A percentile compares a stretch with the other conserved stretches of the same genome.
phyloP scores from a whole-genome alignment of 2,329 filamentous ascomycete genomes.

The Stagonosporopsis rhizophila region DNA sequence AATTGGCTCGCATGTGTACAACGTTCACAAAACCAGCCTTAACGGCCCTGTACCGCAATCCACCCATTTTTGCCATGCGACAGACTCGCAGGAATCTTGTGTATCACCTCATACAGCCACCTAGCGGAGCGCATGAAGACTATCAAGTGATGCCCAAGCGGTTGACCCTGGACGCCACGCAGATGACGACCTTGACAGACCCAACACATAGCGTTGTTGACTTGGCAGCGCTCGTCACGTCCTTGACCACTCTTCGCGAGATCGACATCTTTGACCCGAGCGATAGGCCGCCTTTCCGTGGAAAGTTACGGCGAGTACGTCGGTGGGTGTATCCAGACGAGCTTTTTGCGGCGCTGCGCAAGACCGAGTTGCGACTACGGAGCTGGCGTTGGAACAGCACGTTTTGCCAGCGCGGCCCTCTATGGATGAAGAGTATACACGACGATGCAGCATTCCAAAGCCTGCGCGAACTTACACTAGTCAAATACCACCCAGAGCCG shows the following conservation, averaged over 20 bases:
- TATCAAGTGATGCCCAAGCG: conserved; percentile 75
- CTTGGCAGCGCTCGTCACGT: conserved; percentile 65
- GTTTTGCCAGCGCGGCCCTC: conserved; percentile 48
- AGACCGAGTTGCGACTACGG: conserved; percentile 55
- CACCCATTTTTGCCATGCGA: conserved; percentile 65
- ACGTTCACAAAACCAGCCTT: conserved; percentile 75
- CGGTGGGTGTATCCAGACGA: conserved; percentile 73
- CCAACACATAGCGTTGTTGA: conserved; percentile 63
- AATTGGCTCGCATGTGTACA: conserved; percentile 66
- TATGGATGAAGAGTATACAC: conserved; percentile 56
- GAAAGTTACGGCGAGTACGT: conserved; percentile 57
- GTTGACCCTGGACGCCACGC: conserved; percentile 72
- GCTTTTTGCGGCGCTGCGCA: conserved; percentile 70
- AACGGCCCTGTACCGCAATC: conserved; percentile 73
- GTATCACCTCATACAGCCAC: conserved; percentile 62
- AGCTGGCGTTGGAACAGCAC: conserved; percentile 65
- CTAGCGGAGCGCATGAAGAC: conserved; percentile 52
- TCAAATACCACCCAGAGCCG: conserved; percentile 42
- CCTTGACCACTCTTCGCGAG: conserved; percentile 70
- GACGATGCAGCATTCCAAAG: conserved; percentile 50
- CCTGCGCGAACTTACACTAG: conserved; percentile 44
- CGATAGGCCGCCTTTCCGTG: conserved; percentile 71
- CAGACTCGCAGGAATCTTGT: conserved; percentile 56
- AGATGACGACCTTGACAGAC: conserved; percentile 62
- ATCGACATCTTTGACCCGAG: conserved; percentile 75